A percentile compares a stretch with the other conserved stretches of the same genome.
These are phyloP conservation scores for Volvariella surrecta DNA, from an alignment of 1,284 basidiomycete species.

Conservation along the genomic window DNA sequence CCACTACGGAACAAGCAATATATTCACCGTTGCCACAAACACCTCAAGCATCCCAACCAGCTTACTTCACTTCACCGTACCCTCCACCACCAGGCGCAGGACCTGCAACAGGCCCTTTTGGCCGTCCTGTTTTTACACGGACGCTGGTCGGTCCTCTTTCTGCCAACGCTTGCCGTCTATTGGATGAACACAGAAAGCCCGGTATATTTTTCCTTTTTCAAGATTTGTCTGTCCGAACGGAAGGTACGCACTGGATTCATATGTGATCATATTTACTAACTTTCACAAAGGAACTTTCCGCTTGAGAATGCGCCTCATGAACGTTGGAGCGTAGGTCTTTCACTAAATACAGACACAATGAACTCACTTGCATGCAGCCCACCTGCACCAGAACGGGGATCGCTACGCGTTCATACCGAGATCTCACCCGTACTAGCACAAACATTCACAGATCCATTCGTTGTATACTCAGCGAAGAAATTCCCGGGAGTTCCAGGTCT, in stretches of 20 bases:
- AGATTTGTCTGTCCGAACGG: constrained; percentile 33
- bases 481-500: constrained; percentile 89
- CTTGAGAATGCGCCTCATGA: constrained; percentile 75
- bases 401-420: constrained; percentile 52
- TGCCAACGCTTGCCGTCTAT: constrained; percentile 73
- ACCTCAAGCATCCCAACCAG: constrained; percentile 15
- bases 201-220: constrained; percentile 49
- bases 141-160: constrained; percentile 85
- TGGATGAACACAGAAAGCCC: constrained; percentile 74
- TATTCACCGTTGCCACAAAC: constrained; percentile 16
- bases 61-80: constrained; percentile 12
- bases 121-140: constrained; percentile 67
- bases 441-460: constrained; percentile 79
- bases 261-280: constrained; percentile 7
- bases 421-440: constrained; percentile 73
- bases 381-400: constrained; percentile 64
- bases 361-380: constrained; percentile 38
- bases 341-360: constrained; percentile 3
- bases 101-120: constrained; percentile 33
- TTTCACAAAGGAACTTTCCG: constrained; percentile 53
- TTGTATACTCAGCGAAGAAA: constrained; percentile 87
- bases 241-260: constrained; percentile 16
- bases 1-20: constrained; percentile 12
- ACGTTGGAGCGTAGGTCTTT: constrained; percentile 69
- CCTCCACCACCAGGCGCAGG: constrained; percentile 13